Base-by-base conservation (phyloP, 129 eudicot species). In the Kitagawia praeruptora region DNA sequence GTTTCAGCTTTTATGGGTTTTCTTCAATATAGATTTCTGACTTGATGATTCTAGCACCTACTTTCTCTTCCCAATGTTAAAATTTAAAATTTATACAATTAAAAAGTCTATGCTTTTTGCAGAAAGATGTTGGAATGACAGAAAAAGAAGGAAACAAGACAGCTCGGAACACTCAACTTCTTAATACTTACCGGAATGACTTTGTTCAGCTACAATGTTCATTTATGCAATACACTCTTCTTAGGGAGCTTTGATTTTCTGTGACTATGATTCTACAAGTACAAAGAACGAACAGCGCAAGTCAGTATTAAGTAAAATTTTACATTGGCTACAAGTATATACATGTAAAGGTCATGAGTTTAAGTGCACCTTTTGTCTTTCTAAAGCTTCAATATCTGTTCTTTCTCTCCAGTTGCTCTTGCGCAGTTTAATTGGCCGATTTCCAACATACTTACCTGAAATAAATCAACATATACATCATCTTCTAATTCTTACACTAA, bases 341-440 rank as follows among this genome's bases (percentile, higher is more conserved):
- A 39, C 37, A 34, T 34, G 37, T 63, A 14, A 78, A 13, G 64
- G 44, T 28, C 31, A 15, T 10, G 37, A 9, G 40, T 39, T 25
- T 10, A 70, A 19, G 18, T 54, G 67, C 76, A 92, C 99, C 96
- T 90, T 95, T 56, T 92, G 99, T 80, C 91, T 90, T 81, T 81
- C 91, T 78, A 95, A 70, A 14, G 99, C 99, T 84, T 92, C 96
- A 15, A 78, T 51, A 77, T 95, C 99, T 40, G 91, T 95, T 83
- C 99, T 90, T 81, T 95, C 99, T 74, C 84, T 95, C 99, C 99
- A 95, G 74, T 91, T 95, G 93, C 99, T 95, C 86, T 92, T 95
- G 27, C 94, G 93, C 56, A 95, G 89, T 85, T 95, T 92, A 79
- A 95, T 90, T 7, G 98, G 98, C 28, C 98, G 92, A 80, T 95